phyloP scores from a whole-genome alignment of 2,329 filamentous ascomycete genomes.

The Aquanectria penicillioides region DNA sequence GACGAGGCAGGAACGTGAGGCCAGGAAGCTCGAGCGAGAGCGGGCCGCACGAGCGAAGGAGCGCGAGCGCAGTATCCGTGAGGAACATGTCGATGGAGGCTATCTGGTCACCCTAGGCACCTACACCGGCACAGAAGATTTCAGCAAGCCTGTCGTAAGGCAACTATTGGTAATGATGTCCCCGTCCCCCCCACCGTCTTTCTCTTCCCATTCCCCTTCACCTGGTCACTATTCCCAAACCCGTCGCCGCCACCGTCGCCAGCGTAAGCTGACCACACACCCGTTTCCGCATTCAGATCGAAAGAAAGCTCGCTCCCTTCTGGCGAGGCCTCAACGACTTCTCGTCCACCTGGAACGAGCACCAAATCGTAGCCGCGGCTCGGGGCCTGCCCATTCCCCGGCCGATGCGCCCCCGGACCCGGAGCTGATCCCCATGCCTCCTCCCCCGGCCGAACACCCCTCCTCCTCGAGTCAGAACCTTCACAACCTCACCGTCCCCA shows the following conservation, averaged over 20 bases:
- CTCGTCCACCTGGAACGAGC: conserved; percentile 88
- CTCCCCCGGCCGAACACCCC: conserved; percentile 56
- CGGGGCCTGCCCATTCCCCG: conserved; percentile 85
- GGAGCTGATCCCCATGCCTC: conserved; percentile 61
- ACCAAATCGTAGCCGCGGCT: conserved; percentile 92
- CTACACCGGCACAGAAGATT: conserved; percentile 93
- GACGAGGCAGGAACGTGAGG: conserved; percentile 91
- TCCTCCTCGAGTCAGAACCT: conserved; percentile 65
- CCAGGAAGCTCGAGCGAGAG: conserved; percentile 85
- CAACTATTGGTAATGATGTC: conserved; percentile 81
- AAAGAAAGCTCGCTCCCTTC: conserved; percentile 91
- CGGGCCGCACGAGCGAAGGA: conserved; percentile 80
- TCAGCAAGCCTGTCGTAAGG: conserved; percentile 86
- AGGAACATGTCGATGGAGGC: conserved; percentile 94
- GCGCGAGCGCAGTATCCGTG: conserved; percentile 86
- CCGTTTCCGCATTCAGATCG: conserved; percentile 70
- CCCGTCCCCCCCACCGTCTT: not conserved
- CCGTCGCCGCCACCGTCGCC: no score
- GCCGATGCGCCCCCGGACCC: conserved; percentile 85
- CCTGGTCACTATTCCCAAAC: no score
- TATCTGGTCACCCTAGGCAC: conserved; percentile 94
- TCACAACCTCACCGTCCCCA: conserved; percentile 81
- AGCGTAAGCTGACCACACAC: conserved; percentile 32
- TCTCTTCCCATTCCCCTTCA: not conserved
- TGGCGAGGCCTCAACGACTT: conserved; percentile 95